A percentile compares a stretch with the other conserved stretches of the same genome.
Evolutionary conservation across 495 filamentous ascomycete genomes (phyloP).

Genomic region (Astrothelium macrocarpum): DNA sequence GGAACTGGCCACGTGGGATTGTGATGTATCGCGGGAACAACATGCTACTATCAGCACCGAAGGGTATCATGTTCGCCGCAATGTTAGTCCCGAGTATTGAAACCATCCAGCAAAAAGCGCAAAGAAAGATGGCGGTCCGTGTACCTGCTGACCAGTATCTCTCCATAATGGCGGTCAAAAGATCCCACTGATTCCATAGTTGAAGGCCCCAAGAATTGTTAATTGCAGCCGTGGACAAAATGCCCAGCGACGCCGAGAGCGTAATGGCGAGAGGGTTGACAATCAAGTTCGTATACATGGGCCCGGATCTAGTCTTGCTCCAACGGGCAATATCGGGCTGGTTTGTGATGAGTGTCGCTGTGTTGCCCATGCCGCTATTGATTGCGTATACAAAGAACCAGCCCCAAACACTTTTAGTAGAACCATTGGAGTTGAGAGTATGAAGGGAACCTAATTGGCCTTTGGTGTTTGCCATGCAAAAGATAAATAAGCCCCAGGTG

Average conservation of each 20-base stretch:
- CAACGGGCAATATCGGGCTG: slow-evolving; percentile 37
- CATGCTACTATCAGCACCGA: slow-evolving; percentile 52
- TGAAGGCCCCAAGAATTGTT: slow-evolving; percentile 32
- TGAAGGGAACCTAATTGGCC: slow-evolving; percentile 27
- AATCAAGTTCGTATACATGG: slow-evolving; percentile 34
- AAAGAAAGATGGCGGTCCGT: slow-evolving; percentile 29
- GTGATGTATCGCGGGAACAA: slow-evolving; percentile 51
- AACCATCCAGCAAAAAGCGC: slow-evolving; percentile 25
- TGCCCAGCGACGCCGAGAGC: slow-evolving; percentile 35
- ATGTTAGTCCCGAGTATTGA: slow-evolving; percentile 39
- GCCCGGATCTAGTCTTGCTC: slow-evolving; percentile 28
- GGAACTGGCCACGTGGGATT: slow-evolving; percentile 52
- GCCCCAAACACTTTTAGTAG: slow-evolving; percentile 15
- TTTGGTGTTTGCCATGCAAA: slow-evolving; percentile 35
- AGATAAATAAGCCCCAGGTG: slow-evolving; percentile 34
- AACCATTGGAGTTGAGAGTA: slow-evolving; percentile 8
- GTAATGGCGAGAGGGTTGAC: slow-evolving; percentile 35
- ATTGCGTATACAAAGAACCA: slow-evolving; percentile 38
- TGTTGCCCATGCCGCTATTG: slow-evolving; percentile 38
- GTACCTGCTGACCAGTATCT: slow-evolving; percentile 23
- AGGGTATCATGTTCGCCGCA: slow-evolving; percentile 55
- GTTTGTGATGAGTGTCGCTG: slow-evolving; percentile 36
- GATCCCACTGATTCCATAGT: slow-evolving; percentile 35
- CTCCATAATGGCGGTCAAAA: slow-evolving; percentile 28
- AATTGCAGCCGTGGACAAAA: slow-evolving; percentile 34